phyloP scores from a whole-genome alignment of 2,329 filamentous ascomycete species.

The Cladophialophora chaetospira region DNA sequence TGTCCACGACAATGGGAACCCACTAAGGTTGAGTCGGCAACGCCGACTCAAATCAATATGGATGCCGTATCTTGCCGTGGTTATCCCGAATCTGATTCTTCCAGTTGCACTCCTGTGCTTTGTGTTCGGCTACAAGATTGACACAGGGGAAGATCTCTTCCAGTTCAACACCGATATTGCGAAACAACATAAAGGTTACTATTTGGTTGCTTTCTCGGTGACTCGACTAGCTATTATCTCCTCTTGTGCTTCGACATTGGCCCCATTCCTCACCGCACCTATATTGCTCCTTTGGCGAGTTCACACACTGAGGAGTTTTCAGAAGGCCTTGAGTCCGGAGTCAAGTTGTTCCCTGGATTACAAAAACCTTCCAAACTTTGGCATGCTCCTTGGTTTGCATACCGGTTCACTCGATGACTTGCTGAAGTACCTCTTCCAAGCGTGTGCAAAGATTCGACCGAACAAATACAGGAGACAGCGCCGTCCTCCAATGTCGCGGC shows the following conservation, averaged over 20 bases:
- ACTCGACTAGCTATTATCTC: conserved; percentile 1
- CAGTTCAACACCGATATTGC: not conserved
- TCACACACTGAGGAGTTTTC: not conserved
- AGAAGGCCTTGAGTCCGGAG: not conserved
- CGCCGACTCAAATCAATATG: not conserved
- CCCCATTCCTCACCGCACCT: not conserved
- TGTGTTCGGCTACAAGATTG: not conserved
- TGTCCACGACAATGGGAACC: not conserved
- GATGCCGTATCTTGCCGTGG: not conserved
- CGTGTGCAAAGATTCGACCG: not conserved
- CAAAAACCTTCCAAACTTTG: not conserved
- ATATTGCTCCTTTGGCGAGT: not conserved
- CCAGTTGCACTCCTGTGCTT: not conserved
- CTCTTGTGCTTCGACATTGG: not conserved
- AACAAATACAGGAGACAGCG: not conserved
- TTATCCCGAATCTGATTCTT: not conserved
- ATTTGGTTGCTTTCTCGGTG: not conserved
- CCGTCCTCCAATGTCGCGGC: not conserved
- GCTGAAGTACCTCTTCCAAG: not conserved
- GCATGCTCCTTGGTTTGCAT: not conserved
- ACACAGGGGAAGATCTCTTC: not conserved
- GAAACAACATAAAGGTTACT: not conserved
- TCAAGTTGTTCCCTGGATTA: not conserved
- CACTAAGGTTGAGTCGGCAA: not conserved
- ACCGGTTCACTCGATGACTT: not conserved